Base-by-base conservation (phyloP, 1,139 yeast genomes). In the Pichia sp. region DNA sequence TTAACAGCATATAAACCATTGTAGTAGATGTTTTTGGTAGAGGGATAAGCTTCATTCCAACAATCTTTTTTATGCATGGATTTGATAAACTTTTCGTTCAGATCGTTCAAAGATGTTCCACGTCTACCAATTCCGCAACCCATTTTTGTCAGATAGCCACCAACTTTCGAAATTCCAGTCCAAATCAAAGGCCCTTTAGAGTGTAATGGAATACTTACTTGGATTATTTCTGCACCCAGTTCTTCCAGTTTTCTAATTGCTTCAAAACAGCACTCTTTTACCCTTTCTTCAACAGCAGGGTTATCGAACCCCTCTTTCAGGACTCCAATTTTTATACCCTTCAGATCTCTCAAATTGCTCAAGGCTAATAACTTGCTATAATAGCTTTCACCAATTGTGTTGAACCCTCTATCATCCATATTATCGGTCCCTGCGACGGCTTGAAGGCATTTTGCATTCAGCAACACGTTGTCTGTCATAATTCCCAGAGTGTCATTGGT, bases 401-500 rank as follows among this genome's bases (percentile, higher is more conserved):
- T 54, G 13, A 54, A 53, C 48, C 64, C 66, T 44, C 73, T 62
- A 53, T 70, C 72, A 52, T 70, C 73, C 41, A 66, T 59, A n/a
- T 60, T 65, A 55, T 70, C 73, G 10, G 59, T 59, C 2, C 73
- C 73, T 21, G 72, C 70, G 37, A 69, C 51, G 3, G 61, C 71
- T 48, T 65, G 64, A 21, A 70, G 58, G 36, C 66, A 54, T 42
- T 59, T 56, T n/a, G 70, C 70, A 55, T 68, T 70, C 12, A 62
- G 66, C 28, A 65, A 56, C 3, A 70, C 72, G 36, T 65, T 62
- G 50, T 70, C 62, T 2, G 78, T 66, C 62, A 74, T 64, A 5
- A 77, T 76, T 1, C 79, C 78, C 13, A 71, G 65, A 30, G 72
- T 76, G n/a, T 74, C 75, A 23, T 70, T 66, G 2, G 72, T 70